Base-by-base conservation (phyloP, 2,329 filamentous ascomycete genomes). In the Myriangium duriaei region DNA sequence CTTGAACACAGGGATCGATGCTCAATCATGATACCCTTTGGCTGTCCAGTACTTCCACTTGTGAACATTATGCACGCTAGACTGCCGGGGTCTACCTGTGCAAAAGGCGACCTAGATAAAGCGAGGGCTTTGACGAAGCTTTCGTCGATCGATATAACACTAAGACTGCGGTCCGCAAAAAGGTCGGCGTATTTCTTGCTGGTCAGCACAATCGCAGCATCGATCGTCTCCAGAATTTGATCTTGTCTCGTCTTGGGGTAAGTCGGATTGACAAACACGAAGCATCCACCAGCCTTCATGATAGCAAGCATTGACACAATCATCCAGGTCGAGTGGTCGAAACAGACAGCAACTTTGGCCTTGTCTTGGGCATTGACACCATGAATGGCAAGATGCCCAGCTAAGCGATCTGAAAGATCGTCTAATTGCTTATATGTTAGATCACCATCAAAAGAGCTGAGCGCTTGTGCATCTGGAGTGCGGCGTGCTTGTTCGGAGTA, bases 1-100 rank as follows among this genome's bases (percentile, higher is more conserved):
- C 21, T 26, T 26, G 21, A 7, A n/a, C 7, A 7, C 7, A 75
- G 76, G 0, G 69, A 74, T 15, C 73, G 74, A 16, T 51, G 45
- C 3, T 46, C 42, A n/a, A 35, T 15, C 21, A 34, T 43, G n/a
- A 51, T 47, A 2, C 48, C 48, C 28, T 52, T 54, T 4, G 51
- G 48, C 10, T 45, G 45, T 9, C 49, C 47, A 4, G 46, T 50
- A 11, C 47, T 49, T 12, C 52, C 48, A 11, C 47, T 48, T 17
- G 53, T 51, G 42, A 49, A 52, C 16, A 54, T 51, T 5, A 55
- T n/a, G 7, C 21, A 26, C 7, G 21, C 21, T 7, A 12, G 13
- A 7, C 13, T 19, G 15, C 30, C 32, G 13, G 34, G 18, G 12
- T 5, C 13, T 4, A n/a, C n/a, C n/a, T n/a, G n/a, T n/a, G n/a